A percentile compares a stretch with the other conserved stretches of the same genome.
Conservation (phyloP, 345 rosid species). For the Pistacia atlantica region DNA sequence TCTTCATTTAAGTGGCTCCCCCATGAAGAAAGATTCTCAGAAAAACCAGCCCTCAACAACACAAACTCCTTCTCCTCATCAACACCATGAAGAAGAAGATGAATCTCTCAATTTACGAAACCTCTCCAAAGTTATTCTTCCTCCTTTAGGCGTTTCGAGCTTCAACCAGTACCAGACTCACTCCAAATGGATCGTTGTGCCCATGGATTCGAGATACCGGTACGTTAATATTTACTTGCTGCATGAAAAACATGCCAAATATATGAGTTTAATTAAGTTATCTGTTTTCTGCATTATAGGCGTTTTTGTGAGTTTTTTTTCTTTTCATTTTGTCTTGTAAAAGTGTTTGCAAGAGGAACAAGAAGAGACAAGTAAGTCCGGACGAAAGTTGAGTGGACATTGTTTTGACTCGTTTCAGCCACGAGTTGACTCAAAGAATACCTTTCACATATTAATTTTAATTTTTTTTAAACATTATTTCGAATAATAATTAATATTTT, state of each 20-base stretch:
- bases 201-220: conserved; percentile 92
- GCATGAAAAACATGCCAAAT: background rate
- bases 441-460: background rate
- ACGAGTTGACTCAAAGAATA: background rate
- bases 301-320: background rate
- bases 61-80: background rate
- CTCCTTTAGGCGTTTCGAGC: conserved; percentile 81
- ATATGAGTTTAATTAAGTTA: too few species aligned
- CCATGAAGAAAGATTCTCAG: background rate
- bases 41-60: background rate
- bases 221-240: conserved; percentile 10
- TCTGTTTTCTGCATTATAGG: background rate
- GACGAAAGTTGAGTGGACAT: background rate
- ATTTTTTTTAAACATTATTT: too few species aligned
- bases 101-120: conserved; percentile 50
- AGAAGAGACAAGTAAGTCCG: background rate
- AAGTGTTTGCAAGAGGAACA: background rate
- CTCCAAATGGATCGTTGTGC: conserved; percentile 65
- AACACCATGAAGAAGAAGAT: conserved; percentile 32
- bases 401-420: background rate
- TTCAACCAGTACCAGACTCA: conserved; percentile 43
- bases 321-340: too few species aligned
- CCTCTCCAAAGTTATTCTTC: conserved; percentile 82
- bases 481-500: too few species aligned
- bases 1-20: background rate